phyloP scores from a whole-genome alignment of 768 basidiomycete species.

The Pseudohyphozyma bogoriensis region DNA sequence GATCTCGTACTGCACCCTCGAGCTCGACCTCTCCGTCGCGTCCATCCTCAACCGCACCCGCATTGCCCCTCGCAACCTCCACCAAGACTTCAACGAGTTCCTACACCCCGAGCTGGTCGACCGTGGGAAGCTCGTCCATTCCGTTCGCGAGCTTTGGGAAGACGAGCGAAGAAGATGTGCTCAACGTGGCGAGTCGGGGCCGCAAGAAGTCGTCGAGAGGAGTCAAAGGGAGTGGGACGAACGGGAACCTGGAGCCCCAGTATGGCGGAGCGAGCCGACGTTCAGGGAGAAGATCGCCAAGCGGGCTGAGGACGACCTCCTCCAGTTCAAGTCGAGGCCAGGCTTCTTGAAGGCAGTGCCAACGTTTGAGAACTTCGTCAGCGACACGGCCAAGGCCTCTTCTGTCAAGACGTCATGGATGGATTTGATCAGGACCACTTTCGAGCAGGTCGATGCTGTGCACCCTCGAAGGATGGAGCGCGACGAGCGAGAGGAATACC shows the following conservation, averaged over 20 bases:
- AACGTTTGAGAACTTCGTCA: constrained; percentile 24
- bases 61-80: constrained; percentile 55
- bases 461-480: constrained; percentile 17
- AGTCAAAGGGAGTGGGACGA: constrained; percentile 5
- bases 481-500: constrained; percentile 25
- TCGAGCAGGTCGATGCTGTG: constrained; percentile 63
- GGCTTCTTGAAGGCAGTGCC: constrained; percentile 34
- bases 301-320: constrained; percentile 49
- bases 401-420: constrained; percentile 49
- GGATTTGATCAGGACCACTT: constrained; percentile 69
- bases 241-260: constrained; percentile 33
- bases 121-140: constrained; percentile 64
- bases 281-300: constrained; percentile 64
- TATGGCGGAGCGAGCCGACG: constrained; percentile 62
- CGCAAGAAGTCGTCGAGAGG: constrained; percentile 17
- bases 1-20: constrained; percentile 46
- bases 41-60: constrained; percentile 75
- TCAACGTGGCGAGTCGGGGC: constrained; percentile 22
- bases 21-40: constrained; percentile 70
- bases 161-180: constrained; percentile 72
- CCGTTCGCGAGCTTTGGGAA: constrained; percentile 91
- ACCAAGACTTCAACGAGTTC: constrained; percentile 57
- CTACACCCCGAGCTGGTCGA: constrained; percentile 43
- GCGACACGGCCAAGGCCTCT: constrained; percentile 2
- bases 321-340: constrained; percentile 30